Conservation (phyloP, 805 yeast species). For the Yarrowia phangngaensis region DNA sequence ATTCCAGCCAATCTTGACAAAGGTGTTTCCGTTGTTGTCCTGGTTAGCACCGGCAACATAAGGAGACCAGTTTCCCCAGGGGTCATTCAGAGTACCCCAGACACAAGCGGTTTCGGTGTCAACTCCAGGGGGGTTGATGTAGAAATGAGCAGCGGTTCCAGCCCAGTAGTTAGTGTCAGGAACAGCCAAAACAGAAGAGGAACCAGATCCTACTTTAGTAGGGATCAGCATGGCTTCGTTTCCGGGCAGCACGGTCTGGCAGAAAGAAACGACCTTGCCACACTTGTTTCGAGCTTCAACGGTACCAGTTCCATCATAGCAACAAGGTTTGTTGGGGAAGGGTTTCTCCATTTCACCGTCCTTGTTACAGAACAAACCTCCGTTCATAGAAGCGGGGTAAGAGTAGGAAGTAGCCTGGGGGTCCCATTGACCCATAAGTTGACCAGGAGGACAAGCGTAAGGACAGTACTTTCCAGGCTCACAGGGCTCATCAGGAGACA, state of each 20-base stretch:
- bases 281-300: constrained; percentile 60
- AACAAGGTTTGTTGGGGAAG: constrained; percentile 54
- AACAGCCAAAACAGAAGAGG: constrained; percentile 62
- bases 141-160: constrained; percentile 79
- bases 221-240: constrained; percentile 94
- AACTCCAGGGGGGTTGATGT: constrained; percentile 79
- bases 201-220: constrained; percentile 55
- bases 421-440: constrained; percentile 87
- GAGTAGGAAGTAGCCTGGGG: constrained; percentile 64
- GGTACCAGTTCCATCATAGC: constrained; percentile 75
- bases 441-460: constrained; percentile 87
- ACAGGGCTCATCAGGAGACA: constrained; percentile 70
- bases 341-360: constrained; percentile 67
- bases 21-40: constrained; percentile 67
- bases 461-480: constrained; percentile 80
- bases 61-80: constrained; percentile 89
- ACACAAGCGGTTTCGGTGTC: constrained; percentile 70
- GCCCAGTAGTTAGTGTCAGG: constrained; percentile 80
- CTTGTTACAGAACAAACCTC: constrained; percentile 74
- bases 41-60: constrained; percentile 89
- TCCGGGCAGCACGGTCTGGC: constrained; percentile 92
- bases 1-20: constrained; percentile 85
- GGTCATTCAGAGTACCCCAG: constrained; percentile 71
- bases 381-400: constrained; percentile 74
- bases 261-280: constrained; percentile 64